Evolutionary conservation across 2,329 filamentous ascomycete species (phyloP), one percentile per base, ranked within the genome.

Genomic region (Emericellopsis atlantica): DNA sequence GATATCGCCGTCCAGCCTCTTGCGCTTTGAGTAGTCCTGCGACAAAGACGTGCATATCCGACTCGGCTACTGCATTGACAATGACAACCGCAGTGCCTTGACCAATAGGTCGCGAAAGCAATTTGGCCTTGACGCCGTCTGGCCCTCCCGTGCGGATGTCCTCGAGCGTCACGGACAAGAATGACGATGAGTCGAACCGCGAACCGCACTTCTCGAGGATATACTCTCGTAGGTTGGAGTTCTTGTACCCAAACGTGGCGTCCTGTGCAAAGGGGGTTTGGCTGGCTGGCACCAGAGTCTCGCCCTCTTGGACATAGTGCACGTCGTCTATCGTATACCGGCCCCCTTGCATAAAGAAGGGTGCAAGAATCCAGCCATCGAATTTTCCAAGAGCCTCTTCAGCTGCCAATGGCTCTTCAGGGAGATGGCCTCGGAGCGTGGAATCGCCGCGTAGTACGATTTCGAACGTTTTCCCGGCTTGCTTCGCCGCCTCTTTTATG

Each of bases 261-360:
- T 78, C 74, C 32, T 62, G 61, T 2, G 74, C 72, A 45, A 77
- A 77, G 3, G 67, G 70, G 3, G 72, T 76, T 43, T 65, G 56
- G 0, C 60, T 65, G 0, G 70, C 71, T 0, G 72, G 52, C 1
- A 56, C 48, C 1, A 56, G 45, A 10, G 40, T 47, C 4, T 66
- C 64, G 1, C 62, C 65, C 41, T 76, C 70, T 6, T 64, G 62
- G n/a, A 77, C 70, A 44, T 77, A 76, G 49, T 78, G 73, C 1
- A 76, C 62, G 49, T 78, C 68, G 23, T 68, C 51, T 72, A 9
- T 29, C 0, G 74, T 79, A 35, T 70, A 71, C 3, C 74, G 52
- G 0, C 74, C 74, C 6, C 74, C 75, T 46, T 79, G 72, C 4
- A 69, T 57, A 50, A 79, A 79, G 52, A 77, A 77, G 0, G 74